Percentiles rank a stretch among this genome's conserved stretches.
These are phyloP conservation scores for Pichia manshurica DNA, from an alignment of 805 yeast genomes.

Conservation along the genomic window DNA sequence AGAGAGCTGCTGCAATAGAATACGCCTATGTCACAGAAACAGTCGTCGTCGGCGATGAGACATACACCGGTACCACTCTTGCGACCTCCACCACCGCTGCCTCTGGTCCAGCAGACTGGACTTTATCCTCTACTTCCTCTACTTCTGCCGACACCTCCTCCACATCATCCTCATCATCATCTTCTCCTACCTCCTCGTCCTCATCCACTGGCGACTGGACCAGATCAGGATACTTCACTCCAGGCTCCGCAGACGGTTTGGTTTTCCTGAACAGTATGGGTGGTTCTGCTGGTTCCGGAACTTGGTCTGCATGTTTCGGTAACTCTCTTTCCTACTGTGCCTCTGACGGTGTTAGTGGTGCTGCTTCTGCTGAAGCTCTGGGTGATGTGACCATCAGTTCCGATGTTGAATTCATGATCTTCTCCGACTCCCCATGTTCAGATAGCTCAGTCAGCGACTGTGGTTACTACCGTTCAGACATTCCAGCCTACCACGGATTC, in stretches of 20 bases:
- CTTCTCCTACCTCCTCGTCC: conserved; percentile 29
- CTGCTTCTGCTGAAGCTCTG: conserved; percentile 63
- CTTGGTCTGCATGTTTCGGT: conserved; percentile 82
- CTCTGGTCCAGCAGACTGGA: too few relatives aligned
- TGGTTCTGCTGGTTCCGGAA: conserved; percentile 80
- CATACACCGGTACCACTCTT: conserved; percentile 31
- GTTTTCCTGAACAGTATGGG: conserved; percentile 86
- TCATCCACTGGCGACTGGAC: conserved; percentile 53
- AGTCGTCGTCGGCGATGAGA: conserved; percentile 59
- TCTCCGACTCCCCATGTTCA: conserved; percentile 63
- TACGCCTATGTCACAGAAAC: conserved; percentile 73
- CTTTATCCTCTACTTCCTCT: conserved; percentile 19
- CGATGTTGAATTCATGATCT: conserved; percentile 74
- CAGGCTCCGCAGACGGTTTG: conserved; percentile 62
- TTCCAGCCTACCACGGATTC: conserved; percentile 94
- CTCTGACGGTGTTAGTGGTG: conserved; percentile 69
- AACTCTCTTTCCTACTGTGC: conserved; percentile 84
- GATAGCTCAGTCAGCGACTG: conserved; percentile 48
- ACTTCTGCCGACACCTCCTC: conserved; percentile 10
- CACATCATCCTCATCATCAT: conserved; percentile 15
- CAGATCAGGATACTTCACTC: conserved; percentile 63
- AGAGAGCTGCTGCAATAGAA: conserved; percentile 60
- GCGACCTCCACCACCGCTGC: conserved; percentile 22
- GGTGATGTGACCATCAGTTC: conserved; percentile 64
- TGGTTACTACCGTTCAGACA: conserved; percentile 80